Base-by-base conservation (phyloP, 1,284 basidiomycete species). In the Albatrellus sp. region DNA sequence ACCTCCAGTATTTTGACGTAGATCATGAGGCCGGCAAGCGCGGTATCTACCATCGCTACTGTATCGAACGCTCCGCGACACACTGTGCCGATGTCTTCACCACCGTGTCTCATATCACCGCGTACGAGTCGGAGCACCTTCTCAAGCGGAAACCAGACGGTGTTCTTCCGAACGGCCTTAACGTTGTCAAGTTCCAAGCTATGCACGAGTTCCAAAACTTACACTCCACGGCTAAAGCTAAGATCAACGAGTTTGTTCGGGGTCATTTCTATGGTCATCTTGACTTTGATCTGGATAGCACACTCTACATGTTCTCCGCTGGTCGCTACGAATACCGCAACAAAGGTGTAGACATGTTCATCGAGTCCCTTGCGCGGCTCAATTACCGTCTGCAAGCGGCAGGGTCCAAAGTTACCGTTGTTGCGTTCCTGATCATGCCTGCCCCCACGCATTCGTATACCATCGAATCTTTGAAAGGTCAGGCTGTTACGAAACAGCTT, bases 271-370 rank as follows among this genome's bases (percentile, higher is more conserved):
- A 98, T 62, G 93, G 94, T 9, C 88, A 96, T 61, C 93, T 90
- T 63, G 86, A 96, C 63, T 96, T 94, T 60, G 89, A 94, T 62
- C 72, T 92, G 39, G 91, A 98, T 37, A 94, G 97, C 64, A 98
- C 93, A 2, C 72, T 98, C 50, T 98, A 98, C 68, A 81, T 97
- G 75, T 98, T 98, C 69, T 98, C 91, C 12, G 94, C 94, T n/a
- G 94, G 94, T 40, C 80, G 94, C 41, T 98, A 98, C 65, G 94
- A 98, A 65, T 98, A 96, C 65, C 77, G 94, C 39, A 98, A 98
- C 73, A 98, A 98, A 72, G 94, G 94, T 54, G 91, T 97, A 37
- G 94, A 98, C 63, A 96, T 98, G 92, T 98, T 97, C 63, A 93
- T 98, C 57, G 94, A 98, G 67, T 79, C 87, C 24, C 77, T 98